Percentiles rank a stretch among this genome's conserved stretches.
Conservation (phyloP, 208 protist genomes). For the Acanthamoeba castellanii region DNA sequence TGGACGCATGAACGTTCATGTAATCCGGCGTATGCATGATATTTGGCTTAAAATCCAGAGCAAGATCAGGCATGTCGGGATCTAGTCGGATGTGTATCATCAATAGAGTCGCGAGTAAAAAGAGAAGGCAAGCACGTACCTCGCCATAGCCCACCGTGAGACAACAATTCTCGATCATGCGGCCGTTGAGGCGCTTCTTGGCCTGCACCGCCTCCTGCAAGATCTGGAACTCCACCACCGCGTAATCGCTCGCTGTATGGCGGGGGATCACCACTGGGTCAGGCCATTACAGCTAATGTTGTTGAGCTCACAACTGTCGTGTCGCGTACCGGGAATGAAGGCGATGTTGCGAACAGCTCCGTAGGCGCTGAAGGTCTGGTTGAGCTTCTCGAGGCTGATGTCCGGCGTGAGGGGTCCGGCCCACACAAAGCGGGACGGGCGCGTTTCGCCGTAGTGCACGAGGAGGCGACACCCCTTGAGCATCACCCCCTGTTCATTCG, state of each 20-base stretch:
- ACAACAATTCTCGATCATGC: neutral
- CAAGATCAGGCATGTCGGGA: no score
- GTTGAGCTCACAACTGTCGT: neutral
- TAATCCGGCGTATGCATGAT: no score
- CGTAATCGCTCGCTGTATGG: neutral
- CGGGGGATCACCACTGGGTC: neutral
- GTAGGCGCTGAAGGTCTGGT: neutral
- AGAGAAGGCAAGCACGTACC: neutral
- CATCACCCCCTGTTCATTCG: neutral
- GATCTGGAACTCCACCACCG: neutral
- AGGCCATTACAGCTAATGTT: neutral
- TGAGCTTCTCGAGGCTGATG: neutral
- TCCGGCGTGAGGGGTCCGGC: neutral
- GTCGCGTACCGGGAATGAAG: neutral
- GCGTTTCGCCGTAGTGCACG: neutral
- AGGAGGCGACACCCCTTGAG: neutral
- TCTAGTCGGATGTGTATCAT: no score
- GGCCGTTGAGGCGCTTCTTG: neutral
- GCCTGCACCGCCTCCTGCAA: neutral
- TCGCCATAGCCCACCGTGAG: neutral
- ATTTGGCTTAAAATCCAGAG: no score
- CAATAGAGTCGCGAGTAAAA: no score
- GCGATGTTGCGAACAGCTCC: neutral
- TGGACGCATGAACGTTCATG: no score
- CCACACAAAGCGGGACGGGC: neutral